These are phyloP conservation scores for Coniferiporia weirii DNA, from an alignment of 1,284 basidiomycete species.

Conservation along the genomic window DNA sequence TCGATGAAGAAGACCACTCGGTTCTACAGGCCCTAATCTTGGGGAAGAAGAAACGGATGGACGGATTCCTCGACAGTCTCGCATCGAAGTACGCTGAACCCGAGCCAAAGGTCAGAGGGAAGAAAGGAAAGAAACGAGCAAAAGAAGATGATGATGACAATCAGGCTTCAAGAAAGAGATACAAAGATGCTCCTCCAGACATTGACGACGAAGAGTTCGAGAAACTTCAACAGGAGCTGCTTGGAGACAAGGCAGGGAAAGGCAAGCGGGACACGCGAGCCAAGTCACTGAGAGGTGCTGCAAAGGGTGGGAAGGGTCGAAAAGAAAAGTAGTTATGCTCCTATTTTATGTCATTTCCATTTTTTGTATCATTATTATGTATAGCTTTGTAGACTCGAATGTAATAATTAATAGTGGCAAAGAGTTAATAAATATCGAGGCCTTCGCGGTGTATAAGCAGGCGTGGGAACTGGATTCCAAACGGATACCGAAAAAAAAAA, in stretches of 20 bases:
- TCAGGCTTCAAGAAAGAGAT: conserved; percentile 46
- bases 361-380: neutral
- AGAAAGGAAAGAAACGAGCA: conserved; percentile 54
- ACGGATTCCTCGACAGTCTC: conserved; percentile 70
- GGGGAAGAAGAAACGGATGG: conserved; percentile 68
- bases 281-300: conserved; percentile 9
- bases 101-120: conserved; percentile 32
- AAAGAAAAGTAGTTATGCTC: conserved; percentile 31
- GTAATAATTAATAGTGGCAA: no score
- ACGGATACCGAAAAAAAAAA: conserved; percentile 6
- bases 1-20: conserved; percentile 50
- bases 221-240: conserved; percentile 54
- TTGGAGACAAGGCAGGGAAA: conserved; percentile 34
- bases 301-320: conserved; percentile 21
- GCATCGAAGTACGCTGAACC: conserved; percentile 75
- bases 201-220: conserved; percentile 68
- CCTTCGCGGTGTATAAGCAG: neutral
- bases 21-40: conserved; percentile 80
- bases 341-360: neutral
- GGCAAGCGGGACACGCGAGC: conserved; percentile 28
- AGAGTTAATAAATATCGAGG: no score
- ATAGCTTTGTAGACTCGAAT: neutral
- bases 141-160: conserved; percentile 33
- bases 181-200: conserved; percentile 43
- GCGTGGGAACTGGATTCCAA: conserved; percentile 9